These are phyloP conservation scores for Monilinia laxa DNA, from an alignment of 2,329 filamentous ascomycete species.

Conservation along the genomic window DNA sequence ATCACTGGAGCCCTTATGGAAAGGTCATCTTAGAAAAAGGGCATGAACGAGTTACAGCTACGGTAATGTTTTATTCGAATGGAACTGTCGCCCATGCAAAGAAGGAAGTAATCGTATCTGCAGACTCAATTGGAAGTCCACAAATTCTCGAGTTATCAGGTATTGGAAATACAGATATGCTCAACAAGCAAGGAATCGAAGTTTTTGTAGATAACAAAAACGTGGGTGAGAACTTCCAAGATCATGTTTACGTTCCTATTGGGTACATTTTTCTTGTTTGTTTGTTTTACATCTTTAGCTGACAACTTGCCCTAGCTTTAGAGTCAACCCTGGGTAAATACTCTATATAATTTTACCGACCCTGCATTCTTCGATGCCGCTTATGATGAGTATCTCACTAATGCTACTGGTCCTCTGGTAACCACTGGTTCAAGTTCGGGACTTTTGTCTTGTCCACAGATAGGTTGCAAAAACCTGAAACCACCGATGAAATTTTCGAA, in stretches of 20 bases:
- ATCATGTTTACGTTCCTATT: slow-evolving; percentile 14
- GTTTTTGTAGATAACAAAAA: slow-evolving; percentile 28
- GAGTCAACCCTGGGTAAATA: slow-evolving; percentile 1
- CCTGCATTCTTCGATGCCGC: slow-evolving; percentile 11
- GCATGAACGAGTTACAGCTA: background rate
- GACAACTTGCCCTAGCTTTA: background rate
- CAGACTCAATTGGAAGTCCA: slow-evolving; percentile 34
- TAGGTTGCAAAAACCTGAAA: slow-evolving; percentile 1
- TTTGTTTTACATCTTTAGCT: background rate
- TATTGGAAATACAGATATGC: slow-evolving; percentile 31
- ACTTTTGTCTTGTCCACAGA: slow-evolving; percentile 9
- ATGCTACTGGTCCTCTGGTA: slow-evolving; percentile 7
- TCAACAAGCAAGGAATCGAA: slow-evolving; percentile 28
- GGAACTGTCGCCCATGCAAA: slow-evolving; percentile 30
- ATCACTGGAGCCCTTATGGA: slow-evolving; percentile 83
- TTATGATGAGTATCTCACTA: slow-evolving; percentile 6
- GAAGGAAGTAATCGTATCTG: slow-evolving; percentile 38
- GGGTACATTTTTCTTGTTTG: background rate
- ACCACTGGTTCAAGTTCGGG: slow-evolving; percentile 5
- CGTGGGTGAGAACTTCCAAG: slow-evolving; percentile 29
- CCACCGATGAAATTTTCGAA: background rate
- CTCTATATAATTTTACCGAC: slow-evolving; percentile 5
- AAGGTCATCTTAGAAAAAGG: slow-evolving; percentile 49
- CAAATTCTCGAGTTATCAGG: slow-evolving; percentile 42
- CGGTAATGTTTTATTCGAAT: slow-evolving; percentile 17